Conservation (phyloP, 352 stramenopile species). For the Globisporangium camurandrum region DNA sequence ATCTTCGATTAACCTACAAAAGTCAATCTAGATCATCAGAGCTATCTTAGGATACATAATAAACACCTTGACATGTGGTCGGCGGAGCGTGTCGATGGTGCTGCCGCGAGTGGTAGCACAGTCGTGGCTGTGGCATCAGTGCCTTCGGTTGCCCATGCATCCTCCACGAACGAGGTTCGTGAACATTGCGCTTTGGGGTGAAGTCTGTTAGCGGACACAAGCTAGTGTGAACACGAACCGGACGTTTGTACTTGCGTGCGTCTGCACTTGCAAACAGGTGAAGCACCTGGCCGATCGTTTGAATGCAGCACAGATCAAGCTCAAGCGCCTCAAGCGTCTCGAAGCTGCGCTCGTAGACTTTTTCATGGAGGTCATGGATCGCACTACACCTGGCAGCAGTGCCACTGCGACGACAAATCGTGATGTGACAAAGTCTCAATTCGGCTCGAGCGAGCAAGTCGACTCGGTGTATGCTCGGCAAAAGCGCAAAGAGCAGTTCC, state of each 20-base stretch:
- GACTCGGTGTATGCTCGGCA: conserved; percentile 32
- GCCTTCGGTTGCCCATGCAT: no score
- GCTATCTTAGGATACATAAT: no score
- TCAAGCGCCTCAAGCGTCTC: conserved; percentile 52
- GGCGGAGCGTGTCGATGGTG: no score
- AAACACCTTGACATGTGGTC: no score
- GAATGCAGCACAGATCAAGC: conserved; percentile 54
- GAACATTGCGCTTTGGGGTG: not conserved
- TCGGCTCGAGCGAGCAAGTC: conserved; percentile 7
- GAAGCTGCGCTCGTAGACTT: conserved; percentile 64
- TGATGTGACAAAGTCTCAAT: not conserved
- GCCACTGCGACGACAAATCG: not conserved
- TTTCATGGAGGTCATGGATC: conserved; percentile 64
- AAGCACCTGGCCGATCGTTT: conserved; percentile 61
- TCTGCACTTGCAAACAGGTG: conserved; percentile 12
- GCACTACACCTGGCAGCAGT: conserved; percentile 3
- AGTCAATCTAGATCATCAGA: no score
- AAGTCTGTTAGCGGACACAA: no score
- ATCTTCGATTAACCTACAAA: no score
- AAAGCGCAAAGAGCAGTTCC: conserved; percentile 48
- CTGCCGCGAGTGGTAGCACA: no score
- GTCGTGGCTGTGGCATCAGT: no score
- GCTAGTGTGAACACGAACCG: no score
- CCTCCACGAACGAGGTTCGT: no score
- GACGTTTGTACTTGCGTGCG: no score